These are phyloP conservation scores for Niveomyces coronatus DNA, from an alignment of 2,329 filamentous ascomycete species.

Conservation along the genomic window DNA sequence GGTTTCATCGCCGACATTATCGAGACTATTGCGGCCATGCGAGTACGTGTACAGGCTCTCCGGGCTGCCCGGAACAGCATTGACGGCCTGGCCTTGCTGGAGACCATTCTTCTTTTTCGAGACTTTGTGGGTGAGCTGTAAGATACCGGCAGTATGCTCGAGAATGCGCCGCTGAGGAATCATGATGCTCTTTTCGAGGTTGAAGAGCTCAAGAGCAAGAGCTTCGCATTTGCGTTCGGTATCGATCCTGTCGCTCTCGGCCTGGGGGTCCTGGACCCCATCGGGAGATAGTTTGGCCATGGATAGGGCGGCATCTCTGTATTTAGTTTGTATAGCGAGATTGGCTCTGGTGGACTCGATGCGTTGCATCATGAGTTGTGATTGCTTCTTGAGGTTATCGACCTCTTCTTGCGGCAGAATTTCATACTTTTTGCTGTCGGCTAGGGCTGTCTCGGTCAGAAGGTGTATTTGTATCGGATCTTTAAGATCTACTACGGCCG, in stretches of 20 bases:
- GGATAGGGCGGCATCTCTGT: constrained; percentile 83
- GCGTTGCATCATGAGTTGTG: constrained; percentile 59
- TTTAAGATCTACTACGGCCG: constrained; percentile 48
- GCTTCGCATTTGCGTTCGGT: constrained; percentile 80
- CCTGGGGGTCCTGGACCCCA: constrained; percentile 43
- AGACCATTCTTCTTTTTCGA: constrained; percentile 46
- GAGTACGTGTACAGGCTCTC: constrained; percentile 66
- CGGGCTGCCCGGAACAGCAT: constrained; percentile 61
- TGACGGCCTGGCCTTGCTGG: constrained; percentile 30
- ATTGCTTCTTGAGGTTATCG: constrained; percentile 83
- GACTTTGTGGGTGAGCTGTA: constrained; percentile 79
- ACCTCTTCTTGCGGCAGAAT: constrained; percentile 87
- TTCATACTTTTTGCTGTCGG: constrained; percentile 76
- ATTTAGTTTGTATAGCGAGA: constrained; percentile 82
- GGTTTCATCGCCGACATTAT: constrained; percentile 42
- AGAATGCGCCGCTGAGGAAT: constrained; percentile 66
- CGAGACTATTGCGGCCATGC: constrained; percentile 48
- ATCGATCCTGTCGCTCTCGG: constrained; percentile 63
- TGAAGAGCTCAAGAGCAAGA: constrained; percentile 68
- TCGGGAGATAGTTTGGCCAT: constrained; percentile 70
- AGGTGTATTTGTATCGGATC: constrained; percentile 80
- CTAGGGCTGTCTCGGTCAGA: constrained; percentile 84
- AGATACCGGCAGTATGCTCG: constrained; percentile 83
- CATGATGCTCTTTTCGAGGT: constrained; percentile 66
- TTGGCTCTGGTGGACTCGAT: constrained; percentile 75